These are phyloP conservation scores for Tricholoma sp. DNA, from an alignment of 768 basidiomycete genomes.

Conservation along the genomic window DNA sequence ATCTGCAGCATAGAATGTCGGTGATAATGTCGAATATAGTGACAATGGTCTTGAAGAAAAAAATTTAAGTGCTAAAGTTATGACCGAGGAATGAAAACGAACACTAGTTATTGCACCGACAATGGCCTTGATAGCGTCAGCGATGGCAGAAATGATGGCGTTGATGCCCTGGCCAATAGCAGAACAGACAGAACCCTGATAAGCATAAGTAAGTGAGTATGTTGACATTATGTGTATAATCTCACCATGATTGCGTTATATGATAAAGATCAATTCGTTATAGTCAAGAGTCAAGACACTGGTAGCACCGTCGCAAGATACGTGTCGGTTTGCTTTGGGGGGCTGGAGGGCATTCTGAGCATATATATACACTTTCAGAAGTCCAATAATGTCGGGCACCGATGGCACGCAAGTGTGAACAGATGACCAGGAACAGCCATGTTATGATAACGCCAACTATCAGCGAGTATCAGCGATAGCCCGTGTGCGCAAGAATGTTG, in stretches of 20 bases:
- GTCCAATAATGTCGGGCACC: too few relatives aligned
- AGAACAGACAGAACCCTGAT: conserved; percentile 58
- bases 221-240: neutral
- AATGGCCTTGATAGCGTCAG: conserved; percentile 54
- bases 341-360: too few relatives aligned
- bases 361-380: neutral
- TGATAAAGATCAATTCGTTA: neutral
- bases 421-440: too few relatives aligned
- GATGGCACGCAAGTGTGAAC: too few relatives aligned
- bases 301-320: neutral
- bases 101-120: conserved; percentile 56
- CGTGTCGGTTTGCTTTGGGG: neutral
- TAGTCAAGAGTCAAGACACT: too few relatives aligned
- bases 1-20: conserved; percentile 51
- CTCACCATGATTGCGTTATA: neutral
- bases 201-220: neutral
- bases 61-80: neutral
- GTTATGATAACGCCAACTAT: too few relatives aligned
- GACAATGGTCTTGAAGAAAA: conserved; percentile 45
- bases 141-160: conserved; percentile 56
- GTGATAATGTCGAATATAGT: conserved; percentile 59
- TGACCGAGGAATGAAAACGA: conserved; percentile 16
- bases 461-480: too few relatives aligned
- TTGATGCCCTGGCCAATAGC: conserved; percentile 59
- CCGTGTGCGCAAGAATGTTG: too few relatives aligned